Evolutionary conservation across 1,284 basidiomycete genomes (phyloP), one percentile per base, ranked within the genome.

Genomic region (Coniophora puteana): DNA sequence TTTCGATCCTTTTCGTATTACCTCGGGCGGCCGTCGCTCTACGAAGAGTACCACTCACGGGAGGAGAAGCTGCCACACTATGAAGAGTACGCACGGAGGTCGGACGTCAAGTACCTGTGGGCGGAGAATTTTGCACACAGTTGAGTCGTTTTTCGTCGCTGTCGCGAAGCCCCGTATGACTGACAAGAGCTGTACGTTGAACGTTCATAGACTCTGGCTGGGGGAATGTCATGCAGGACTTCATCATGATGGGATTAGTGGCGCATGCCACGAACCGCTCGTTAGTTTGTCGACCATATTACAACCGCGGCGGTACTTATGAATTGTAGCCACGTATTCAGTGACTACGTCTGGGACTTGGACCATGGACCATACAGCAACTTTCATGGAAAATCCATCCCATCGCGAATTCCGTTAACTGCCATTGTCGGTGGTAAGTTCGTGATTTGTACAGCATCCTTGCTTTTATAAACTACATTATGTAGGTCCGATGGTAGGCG

Each of bases 201-300:
- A n/a, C n/a, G n/a, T 26, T 24, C 20, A 29, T 20, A 66, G 68
- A 53, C 32, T 63, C 61, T 1, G 68, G 65, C 4, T 70, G 63
- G 66, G 68, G 60, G 0, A 71, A 69, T 29, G 55, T 68, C 4
- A 65, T 71, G 60, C 67, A 69, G 44, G 68, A 71, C 38, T 51
- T 58, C 43, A 49, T 67, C 17, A 51, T 69, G 52, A 62, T 53
- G 43, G 51, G 46, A 21, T 45, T 62, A 18, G 51, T 69, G 8
- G 63, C 62, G 0, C 57, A 68, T 41, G 36, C 49, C 5, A 45
- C 54, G 5, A 55, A 58, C 36, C 52, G 61, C 43, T 58, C 62
- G 64, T 69, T 41, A 54, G 67, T 57, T 36, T 22, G 20, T 30
- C 21, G 8, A 16, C 16, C 14, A 17, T 29, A 16, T 32, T n/a